Conservation (phyloP, 495 filamentous ascomycete species). For the Tetracladium marchalianum region DNA sequence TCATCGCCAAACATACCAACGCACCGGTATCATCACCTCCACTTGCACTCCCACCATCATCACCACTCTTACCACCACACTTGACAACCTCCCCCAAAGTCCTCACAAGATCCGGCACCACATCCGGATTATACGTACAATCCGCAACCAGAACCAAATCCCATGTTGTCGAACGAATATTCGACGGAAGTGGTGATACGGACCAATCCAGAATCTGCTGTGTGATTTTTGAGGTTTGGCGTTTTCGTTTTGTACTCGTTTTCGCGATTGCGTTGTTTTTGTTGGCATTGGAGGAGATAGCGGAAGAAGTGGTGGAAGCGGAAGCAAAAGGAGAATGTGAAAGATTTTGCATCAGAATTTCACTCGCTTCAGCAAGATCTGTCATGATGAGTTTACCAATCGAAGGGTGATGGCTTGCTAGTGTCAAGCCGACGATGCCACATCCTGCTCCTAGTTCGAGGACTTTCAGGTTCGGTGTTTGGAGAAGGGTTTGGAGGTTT, state of each 20-base stretch:
- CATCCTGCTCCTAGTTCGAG: constrained; percentile 81
- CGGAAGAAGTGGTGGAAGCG: background rate
- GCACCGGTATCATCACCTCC: constrained; percentile 34
- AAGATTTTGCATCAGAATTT: constrained; percentile 49
- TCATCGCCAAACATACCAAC: constrained; percentile 66
- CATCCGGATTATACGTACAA: constrained; percentile 91
- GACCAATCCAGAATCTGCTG: constrained; percentile 66
- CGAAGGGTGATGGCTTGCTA: constrained; percentile 48
- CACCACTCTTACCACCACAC: constrained; percentile 29
- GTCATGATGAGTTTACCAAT: constrained; percentile 55
- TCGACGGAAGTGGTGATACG: constrained; percentile 29
- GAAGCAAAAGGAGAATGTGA: background rate
- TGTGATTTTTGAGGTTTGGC: background rate
- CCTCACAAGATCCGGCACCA: constrained; percentile 61
- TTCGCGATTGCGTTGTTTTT: background rate
- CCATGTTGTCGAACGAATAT: constrained; percentile 33
- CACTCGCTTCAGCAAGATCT: constrained; percentile 70
- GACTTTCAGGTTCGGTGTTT: constrained; percentile 32
- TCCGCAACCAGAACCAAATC: constrained; percentile 79
- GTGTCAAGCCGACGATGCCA: constrained; percentile 69
- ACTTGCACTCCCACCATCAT: constrained; percentile 74
- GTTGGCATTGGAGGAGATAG: background rate
- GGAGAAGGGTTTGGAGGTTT: background rate
- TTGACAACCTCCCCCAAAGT: constrained; percentile 50
- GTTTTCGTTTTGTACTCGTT: background rate